Conservation (phyloP, 108 stramenopile genomes). For the Cylindrotheca closterium region DNA sequence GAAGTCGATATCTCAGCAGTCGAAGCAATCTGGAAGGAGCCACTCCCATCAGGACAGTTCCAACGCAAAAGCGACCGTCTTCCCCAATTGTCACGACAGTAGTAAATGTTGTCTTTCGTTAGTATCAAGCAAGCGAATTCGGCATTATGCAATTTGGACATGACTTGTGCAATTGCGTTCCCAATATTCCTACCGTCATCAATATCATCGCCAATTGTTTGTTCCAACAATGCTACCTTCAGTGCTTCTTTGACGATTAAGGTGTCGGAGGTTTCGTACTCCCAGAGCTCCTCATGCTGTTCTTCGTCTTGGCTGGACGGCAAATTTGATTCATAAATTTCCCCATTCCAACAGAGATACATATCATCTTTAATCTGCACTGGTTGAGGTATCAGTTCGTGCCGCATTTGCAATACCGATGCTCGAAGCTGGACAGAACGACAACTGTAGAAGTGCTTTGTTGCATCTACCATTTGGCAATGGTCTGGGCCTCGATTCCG, state of each 20-base stretch:
- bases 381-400: slow-evolving; percentile 47
- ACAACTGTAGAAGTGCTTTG: background rate
- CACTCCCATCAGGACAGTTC: slow-evolving; percentile 12
- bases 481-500: slow-evolving; percentile 33
- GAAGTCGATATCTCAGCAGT: slow-evolving; percentile 4
- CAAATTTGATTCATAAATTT: slow-evolving; percentile 51
- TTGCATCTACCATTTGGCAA: background rate
- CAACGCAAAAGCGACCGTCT: slow-evolving; percentile 61
- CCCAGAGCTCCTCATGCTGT: background rate
- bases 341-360: slow-evolving; percentile 83
- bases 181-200: too few relatives aligned
- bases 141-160: slow-evolving; percentile 37
- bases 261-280: slow-evolving; percentile 28
- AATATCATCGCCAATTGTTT: background rate
- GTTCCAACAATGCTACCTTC: background rate
- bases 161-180: slow-evolving; percentile 4
- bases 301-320: too few relatives aligned
- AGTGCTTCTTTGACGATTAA: slow-evolving; percentile 18
- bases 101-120: slow-evolving; percentile 40
- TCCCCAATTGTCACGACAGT: slow-evolving; percentile 65
- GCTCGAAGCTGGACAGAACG: slow-evolving; percentile 34
- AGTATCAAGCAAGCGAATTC: slow-evolving; percentile 45
- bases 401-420: slow-evolving; percentile 72
- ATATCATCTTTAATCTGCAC: slow-evolving; percentile 12
- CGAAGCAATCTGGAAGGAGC: slow-evolving; percentile 35